Evolutionary conservation across 2,329 filamentous ascomycete species (phyloP).

Genomic region (Neofusicoccum sp.): DNA sequence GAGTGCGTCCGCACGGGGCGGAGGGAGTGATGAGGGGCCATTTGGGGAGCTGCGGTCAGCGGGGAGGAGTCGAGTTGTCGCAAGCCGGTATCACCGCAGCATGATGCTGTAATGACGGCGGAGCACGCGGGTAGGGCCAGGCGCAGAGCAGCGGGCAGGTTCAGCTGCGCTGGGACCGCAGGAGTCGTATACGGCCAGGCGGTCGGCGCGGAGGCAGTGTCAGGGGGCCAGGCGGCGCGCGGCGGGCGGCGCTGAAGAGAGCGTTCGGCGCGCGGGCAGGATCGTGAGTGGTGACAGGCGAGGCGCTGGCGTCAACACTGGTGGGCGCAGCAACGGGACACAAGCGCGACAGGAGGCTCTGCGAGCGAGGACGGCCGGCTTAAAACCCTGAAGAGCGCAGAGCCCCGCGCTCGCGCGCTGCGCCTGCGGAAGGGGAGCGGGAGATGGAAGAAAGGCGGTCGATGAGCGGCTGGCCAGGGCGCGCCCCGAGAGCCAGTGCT

Average conservation of each 20-base stretch:
- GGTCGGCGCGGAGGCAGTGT: neutral
- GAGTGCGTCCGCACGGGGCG: slow-evolving; percentile 7
- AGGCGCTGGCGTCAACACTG: slow-evolving; percentile 16
- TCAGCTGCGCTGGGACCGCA: slow-evolving; percentile 1
- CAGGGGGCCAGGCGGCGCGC: slow-evolving; percentile 9
- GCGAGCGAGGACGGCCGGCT: slow-evolving; percentile 1
- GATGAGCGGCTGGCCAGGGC: neutral
- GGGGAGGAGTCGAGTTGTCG: slow-evolving; percentile 11
- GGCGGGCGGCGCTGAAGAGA: neutral
- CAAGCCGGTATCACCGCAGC: slow-evolving; percentile 19
- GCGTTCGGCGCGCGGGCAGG: slow-evolving; percentile 9
- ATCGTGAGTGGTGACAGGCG: slow-evolving; percentile 14
- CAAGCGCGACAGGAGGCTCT: neutral
- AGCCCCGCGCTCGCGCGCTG: slow-evolving; percentile 8
- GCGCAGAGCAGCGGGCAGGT: neutral
- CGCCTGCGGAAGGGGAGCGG: neutral
- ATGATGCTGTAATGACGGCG: slow-evolving; percentile 19
- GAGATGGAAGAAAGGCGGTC: slow-evolving; percentile 10
- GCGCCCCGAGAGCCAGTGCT: slow-evolving; percentile 8
- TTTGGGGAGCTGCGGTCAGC: neutral
- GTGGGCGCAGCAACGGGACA: slow-evolving; percentile 4
- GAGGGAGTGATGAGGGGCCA: neutral
- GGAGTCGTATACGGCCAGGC: neutral
- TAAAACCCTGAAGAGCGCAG: neutral
- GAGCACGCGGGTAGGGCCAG: slow-evolving; percentile 4